phyloP scores from a whole-genome alignment of 148 eudicot genomes.

The Rhododendron ferrugineum region DNA sequence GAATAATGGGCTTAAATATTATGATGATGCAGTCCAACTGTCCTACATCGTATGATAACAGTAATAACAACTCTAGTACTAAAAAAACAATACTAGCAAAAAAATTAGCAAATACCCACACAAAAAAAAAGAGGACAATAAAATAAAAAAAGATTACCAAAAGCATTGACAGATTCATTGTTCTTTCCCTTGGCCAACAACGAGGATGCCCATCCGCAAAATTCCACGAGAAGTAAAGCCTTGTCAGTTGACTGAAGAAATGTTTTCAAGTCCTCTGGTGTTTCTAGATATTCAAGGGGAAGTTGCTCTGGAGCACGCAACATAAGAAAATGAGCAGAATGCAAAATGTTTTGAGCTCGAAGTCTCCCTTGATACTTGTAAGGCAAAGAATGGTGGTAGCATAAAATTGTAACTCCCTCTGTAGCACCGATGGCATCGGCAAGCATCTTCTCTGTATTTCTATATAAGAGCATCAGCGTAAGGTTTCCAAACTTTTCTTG shows the following conservation, averaged over 20 bases:
- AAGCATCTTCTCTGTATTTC: slow-evolving; percentile 46
- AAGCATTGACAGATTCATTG: slow-evolving; percentile 24
- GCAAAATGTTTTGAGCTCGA: slow-evolving; percentile 54
- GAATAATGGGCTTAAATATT: not conserved
- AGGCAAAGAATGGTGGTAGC: slow-evolving; percentile 44
- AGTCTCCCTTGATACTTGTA: slow-evolving; percentile 70
- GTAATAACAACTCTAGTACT: not conserved
- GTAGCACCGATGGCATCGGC: slow-evolving; percentile 69
- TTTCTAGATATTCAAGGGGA: slow-evolving; percentile 54
- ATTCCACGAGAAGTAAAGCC: slow-evolving; percentile 64
- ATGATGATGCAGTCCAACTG: not conserved
- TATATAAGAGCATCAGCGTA: slow-evolving; percentile 57
- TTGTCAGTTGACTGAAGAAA: slow-evolving; percentile 82
- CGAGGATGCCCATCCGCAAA: slow-evolving; percentile 79
- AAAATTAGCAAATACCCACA: not conserved
- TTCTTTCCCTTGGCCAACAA: slow-evolving; percentile 42
- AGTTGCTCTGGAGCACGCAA: slow-evolving; percentile 41
- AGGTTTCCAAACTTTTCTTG: slow-evolving; percentile 40
- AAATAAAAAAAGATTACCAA: slow-evolving; percentile 22
- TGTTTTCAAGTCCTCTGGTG: slow-evolving; percentile 44
- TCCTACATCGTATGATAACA: not conserved
- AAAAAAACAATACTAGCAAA: not conserved
- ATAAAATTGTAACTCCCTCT: slow-evolving; percentile 49
- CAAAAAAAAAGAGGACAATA: not conserved
- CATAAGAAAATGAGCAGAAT: slow-evolving; percentile 51